Conservation (phyloP, 1,139 yeast genomes). For the Geotrichum citri-aurantii region DNA sequence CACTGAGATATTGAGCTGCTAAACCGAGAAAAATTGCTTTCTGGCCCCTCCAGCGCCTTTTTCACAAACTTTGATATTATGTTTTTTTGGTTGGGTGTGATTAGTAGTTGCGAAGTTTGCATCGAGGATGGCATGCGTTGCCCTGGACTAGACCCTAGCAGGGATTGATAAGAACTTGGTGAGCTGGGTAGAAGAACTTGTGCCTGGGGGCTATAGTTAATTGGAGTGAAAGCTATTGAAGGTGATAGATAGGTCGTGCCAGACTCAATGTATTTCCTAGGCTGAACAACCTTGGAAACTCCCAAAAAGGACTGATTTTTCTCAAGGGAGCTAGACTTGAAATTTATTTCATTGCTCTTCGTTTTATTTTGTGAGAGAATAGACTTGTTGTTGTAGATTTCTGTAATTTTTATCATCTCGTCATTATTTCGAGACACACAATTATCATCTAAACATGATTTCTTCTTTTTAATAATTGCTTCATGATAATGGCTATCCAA, state of each 20-base stretch:
- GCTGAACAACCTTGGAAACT: not conserved
- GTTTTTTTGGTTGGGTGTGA: not conserved
- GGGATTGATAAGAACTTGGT: not conserved
- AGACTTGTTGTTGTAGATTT: not conserved
- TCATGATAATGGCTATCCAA: slow-evolving; percentile 6
- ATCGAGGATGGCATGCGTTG: not conserved
- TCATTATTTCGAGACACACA: not conserved
- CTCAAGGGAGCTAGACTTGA: not conserved
- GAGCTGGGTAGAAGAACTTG: not conserved
- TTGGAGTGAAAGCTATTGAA: not conserved
- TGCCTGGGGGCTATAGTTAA: not conserved
- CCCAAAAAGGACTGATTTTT: too few relatives aligned
- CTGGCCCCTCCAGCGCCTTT: not conserved
- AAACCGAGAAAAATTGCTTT: not conserved
- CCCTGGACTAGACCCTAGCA: not conserved
- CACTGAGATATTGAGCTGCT: not conserved
- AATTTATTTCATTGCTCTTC: not conserved
- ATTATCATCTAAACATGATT: not conserved
- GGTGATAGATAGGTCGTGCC: not conserved
- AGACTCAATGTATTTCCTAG: not conserved
- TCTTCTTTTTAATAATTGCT: not conserved
- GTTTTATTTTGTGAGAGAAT: not conserved
- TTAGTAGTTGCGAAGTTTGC: not conserved
- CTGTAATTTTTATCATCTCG: not conserved
- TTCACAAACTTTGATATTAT: not conserved